Base-by-base conservation (phyloP, 2,329 filamentous ascomycete species). In the Dothiorella sarmentorum region DNA sequence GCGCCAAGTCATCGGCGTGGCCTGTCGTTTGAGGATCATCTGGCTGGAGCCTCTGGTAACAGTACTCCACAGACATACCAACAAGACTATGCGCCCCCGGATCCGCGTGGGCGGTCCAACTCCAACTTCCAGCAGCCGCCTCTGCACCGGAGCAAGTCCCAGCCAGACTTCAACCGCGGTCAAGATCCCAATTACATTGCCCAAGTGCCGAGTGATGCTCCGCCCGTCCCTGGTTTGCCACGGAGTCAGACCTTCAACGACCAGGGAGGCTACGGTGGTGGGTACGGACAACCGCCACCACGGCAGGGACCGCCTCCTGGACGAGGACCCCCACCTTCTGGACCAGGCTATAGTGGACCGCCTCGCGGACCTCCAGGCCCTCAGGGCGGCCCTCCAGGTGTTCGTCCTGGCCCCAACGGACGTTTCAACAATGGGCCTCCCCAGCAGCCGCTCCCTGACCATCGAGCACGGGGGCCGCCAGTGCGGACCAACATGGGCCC, bases 181-280 rank as follows among this genome's bases (percentile, higher is more conserved):
- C 70, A 70, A 43, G 69, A 72, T 42, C 61, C 62, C 10, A 65
- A 66, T 7, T 59, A 56, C 7, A 80, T 89, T 1, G 91, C 91
- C 64, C 89, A 91, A 66, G 87, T 92, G 81, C 85, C 83, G 2
- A 80, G 76, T 24, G 85, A 89, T 64, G 77, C 79, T 18, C 84
- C 83, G 20, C 66, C 67, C 1, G 63, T 73, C 37, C 71, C 71
- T 15, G 75, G 78, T 2, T 72, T 86, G 27, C 85, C 85, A 10
- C 77, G 65, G 51, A 67, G 64, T 74, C 38, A 74, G 79, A 67
- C 80, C 73, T 57, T 52, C 56, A 42, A 52, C 3, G 57, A 49
- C 3, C 49, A 59, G 29, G 57, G 15, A 52, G 47, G 31, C 62
- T 69, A 55, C 56, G 68, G 60, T 61, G 68, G 66, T 22, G n/a